Evolutionary conservation across 495 filamentous ascomycete genomes (phyloP).

Genomic region (Aspergillus bertholletiae): DNA sequence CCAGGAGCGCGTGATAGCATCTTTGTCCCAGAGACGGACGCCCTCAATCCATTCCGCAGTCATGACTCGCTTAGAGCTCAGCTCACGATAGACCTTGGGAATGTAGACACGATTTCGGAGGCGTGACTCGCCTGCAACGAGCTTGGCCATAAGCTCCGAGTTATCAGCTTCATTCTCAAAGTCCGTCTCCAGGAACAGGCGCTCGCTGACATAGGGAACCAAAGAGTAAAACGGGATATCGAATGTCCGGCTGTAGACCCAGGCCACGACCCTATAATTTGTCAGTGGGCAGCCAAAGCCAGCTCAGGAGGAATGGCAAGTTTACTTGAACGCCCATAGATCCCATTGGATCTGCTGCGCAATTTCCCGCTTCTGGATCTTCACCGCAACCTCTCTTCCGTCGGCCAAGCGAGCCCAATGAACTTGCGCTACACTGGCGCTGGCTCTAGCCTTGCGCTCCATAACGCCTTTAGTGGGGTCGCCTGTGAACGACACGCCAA

Average conservation of each 20-base stretch:
- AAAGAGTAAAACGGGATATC: slow-evolving; percentile 85
- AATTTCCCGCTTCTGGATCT: slow-evolving; percentile 96
- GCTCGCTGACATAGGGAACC: slow-evolving; percentile 85
- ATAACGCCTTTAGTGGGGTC: slow-evolving; percentile 70
- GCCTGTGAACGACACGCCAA: slow-evolving; percentile 75
- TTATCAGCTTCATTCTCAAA: slow-evolving; percentile 90
- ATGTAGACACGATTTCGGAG: slow-evolving; percentile 81
- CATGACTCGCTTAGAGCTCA: slow-evolving; percentile 81
- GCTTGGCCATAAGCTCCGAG: slow-evolving; percentile 72
- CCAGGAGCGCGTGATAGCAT: slow-evolving; percentile 70
- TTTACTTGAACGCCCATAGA: slow-evolving; percentile 89
- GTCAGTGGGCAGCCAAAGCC: neutral
- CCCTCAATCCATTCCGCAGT: slow-evolving; percentile 98
- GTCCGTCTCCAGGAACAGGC: slow-evolving; percentile 86
- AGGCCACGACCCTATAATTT: slow-evolving; percentile 60
- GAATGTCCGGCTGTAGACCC: slow-evolving; percentile 75
- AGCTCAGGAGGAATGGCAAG: neutral
- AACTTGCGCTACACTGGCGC: slow-evolving; percentile 91
- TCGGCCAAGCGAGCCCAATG: slow-evolving; percentile 86
- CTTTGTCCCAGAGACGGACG: slow-evolving; percentile 84
- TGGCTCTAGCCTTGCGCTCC: slow-evolving; percentile 82
- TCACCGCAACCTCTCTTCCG: slow-evolving; percentile 87
- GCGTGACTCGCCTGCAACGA: slow-evolving; percentile 73
- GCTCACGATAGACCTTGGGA: slow-evolving; percentile 75
- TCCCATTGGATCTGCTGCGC: slow-evolving; percentile 86